Evolutionary conservation across 768 basidiomycete species (phyloP), one percentile per base, ranked within the genome.

Genomic region (Dioszegia hungarica): DNA sequence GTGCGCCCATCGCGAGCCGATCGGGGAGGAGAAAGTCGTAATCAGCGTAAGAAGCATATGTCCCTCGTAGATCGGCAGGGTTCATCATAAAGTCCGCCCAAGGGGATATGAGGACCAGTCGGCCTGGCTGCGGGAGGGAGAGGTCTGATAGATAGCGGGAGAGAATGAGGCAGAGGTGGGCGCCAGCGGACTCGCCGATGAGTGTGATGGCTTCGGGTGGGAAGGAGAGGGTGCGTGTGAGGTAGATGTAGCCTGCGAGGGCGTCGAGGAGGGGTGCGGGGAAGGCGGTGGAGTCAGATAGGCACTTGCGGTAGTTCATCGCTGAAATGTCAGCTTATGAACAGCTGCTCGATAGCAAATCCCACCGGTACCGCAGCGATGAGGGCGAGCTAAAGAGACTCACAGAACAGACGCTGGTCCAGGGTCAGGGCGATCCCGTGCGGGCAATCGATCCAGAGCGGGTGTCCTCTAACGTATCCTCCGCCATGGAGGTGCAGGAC

Each of bases 151-250:
- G 59, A 52, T 76, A 75, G 14, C 72, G 64, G 3, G 70, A 68
- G 17, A 78, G 57, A 0, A 69, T 64, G 6, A 77, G 59, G 0
- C 83, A 83, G 24, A 89, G 81, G 72, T 89, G 86, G 4, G 80
- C 89, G 2, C 89, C 88, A 0, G 88, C 87, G 1, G 86, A 89
- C 69, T 90, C 88, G 2, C 88, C 89, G 19, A 79, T 79, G 20
- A 89, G 47, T 53, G 87, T 79, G 66, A 90, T 85, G 63, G 87
- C 77, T 17, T 77, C 71, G 0, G 87, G 82, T 1, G 78, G 60
- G 68, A 87, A 84, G 0, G 83, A 82, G 25, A 85, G 76, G 9
- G 58, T 64, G 2, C 61, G 51, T 34, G 86, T 79, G 20, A 89
- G 84, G 71, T 89, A 85, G 43, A 80, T 76, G 72, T 89, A 91